These are phyloP conservation scores for Nitzschia putrida DNA, from an alignment of 108 stramenopile genomes.

Conservation along the genomic window DNA sequence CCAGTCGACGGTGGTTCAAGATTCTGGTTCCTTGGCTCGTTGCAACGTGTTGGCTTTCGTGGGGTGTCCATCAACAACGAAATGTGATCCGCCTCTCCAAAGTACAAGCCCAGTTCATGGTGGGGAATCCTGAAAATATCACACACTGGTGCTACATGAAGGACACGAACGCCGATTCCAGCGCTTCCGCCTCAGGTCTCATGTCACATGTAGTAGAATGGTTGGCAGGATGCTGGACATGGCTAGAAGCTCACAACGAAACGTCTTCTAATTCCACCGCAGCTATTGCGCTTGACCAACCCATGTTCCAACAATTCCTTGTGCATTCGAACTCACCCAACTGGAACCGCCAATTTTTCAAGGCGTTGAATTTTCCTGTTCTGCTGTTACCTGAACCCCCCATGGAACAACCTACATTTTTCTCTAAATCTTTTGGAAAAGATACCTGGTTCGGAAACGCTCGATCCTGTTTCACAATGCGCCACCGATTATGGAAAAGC, in stretches of 20 bases:
- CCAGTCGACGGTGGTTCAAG: conserved; percentile 1
- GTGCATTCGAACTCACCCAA: background rate
- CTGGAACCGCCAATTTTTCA: conserved; percentile 3
- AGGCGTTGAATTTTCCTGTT: background rate
- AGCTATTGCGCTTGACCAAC: background rate
- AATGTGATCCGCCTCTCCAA: background rate
- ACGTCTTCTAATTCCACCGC: background rate
- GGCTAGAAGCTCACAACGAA: conserved; percentile 2
- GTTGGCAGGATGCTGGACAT: conserved; percentile 7
- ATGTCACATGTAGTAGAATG: background rate
- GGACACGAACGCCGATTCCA: background rate
- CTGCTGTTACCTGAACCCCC: background rate
- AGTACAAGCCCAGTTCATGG: background rate
- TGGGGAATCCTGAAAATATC: background rate
- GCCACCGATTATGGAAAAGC: background rate
- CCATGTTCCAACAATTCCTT: conserved; percentile 4
- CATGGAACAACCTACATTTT: conserved; percentile 1
- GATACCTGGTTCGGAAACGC: conserved; percentile 5
- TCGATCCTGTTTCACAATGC: background rate
- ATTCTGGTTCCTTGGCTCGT: background rate
- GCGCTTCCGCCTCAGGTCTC: background rate
- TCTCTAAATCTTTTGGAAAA: background rate
- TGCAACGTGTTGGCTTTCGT: conserved; percentile 1
- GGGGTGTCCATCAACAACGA: background rate
- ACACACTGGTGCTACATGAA: conserved; percentile 11